Evolutionary conservation across 164 flowering plant species (phyloP), one percentile per base, ranked within the genome.

Genomic region (Aristolochia californica): DNA sequence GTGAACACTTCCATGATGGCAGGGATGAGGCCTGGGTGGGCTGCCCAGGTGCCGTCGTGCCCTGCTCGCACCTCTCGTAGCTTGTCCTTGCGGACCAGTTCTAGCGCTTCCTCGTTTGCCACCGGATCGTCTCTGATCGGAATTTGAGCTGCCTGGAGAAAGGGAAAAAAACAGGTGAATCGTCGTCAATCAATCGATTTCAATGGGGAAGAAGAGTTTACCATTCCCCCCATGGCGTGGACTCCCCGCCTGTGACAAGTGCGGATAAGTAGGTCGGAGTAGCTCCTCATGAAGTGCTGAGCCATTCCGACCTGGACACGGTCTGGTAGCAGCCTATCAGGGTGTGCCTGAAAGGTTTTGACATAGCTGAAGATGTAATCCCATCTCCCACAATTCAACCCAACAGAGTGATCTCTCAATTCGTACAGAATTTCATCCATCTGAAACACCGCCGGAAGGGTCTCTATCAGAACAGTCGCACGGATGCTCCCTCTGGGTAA

Each of bases 221-320:
- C 95, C 97, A 91, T 91, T 60, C 97, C 97, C 1, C 97, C 97
- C 97, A 88, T 88, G 53, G 94, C 96, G 17, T 91, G 97, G 26
- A 88, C 96, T 0, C 97, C 95, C 13, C 90, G 91, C 69, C 77
- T 63, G 50, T 88, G 97, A 70, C 97, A 91, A 0, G 97, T 91
- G 62, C 76, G 52, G 71, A 91, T 83, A 74, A 91, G 96, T 47
- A 82, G 86, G 72, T 88, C 88, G 44, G 95, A 84, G 77, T 88
- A 91, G 62, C 83, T 78, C 64, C 61, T 80, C 97, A 88, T 88
- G 77, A 88, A 86, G 65, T 83, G 96, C 58, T 83, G 93, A 43
- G 75, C 44, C 98, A 86, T 91, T 48, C 91, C 95, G 45, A 91
- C 96, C 26, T 28, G 95, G 53, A 83, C 87, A 21, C 96, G 70